Conservation (phyloP, 768 basidiomycete species). For the Boletales sp. region DNA sequence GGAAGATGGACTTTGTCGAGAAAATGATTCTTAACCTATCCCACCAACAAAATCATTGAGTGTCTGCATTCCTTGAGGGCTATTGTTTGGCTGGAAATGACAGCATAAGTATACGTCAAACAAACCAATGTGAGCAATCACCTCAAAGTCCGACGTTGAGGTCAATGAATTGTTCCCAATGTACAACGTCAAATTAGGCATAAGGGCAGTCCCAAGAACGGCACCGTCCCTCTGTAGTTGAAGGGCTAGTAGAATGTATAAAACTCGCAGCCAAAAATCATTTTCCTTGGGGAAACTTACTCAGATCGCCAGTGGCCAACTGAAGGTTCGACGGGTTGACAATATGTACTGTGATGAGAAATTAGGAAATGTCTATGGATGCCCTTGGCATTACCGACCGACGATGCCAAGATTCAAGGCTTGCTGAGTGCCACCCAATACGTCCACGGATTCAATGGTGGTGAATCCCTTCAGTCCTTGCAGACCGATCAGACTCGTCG, state of each 20-base stretch:
- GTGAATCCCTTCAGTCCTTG: slow-evolving; percentile 56
- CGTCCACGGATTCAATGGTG: slow-evolving; percentile 58
- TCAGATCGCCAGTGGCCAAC: slow-evolving; percentile 57
- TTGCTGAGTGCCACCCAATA: slow-evolving; percentile 57
- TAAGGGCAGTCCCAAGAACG: slow-evolving; percentile 54
- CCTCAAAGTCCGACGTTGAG: slow-evolving; percentile 50
- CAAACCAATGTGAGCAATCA: slow-evolving; percentile 14
- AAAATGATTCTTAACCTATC: slow-evolving; percentile 36
- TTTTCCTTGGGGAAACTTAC: slow-evolving; percentile 34
- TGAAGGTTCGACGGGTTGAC: slow-evolving; percentile 67
- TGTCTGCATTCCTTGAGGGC: slow-evolving; percentile 56
- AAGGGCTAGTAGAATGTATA: slow-evolving; percentile 38
- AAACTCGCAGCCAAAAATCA: background rate
- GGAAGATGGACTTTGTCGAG: background rate
- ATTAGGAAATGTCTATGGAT: background rate
- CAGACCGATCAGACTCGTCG: slow-evolving; percentile 56
- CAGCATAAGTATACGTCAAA: slow-evolving; percentile 1
- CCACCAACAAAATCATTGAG: slow-evolving; percentile 66
- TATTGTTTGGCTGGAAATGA: slow-evolving; percentile 49
- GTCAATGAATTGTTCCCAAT: slow-evolving; percentile 58
- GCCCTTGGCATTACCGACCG: slow-evolving; percentile 34
- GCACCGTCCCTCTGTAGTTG: slow-evolving; percentile 51
- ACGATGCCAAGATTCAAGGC: slow-evolving; percentile 58
- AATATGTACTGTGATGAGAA: slow-evolving; percentile 46
- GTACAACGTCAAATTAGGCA: slow-evolving; percentile 56